Conservation (phyloP, 202 grass and related monocot genomes). For the Carex sylvatica region DNA sequence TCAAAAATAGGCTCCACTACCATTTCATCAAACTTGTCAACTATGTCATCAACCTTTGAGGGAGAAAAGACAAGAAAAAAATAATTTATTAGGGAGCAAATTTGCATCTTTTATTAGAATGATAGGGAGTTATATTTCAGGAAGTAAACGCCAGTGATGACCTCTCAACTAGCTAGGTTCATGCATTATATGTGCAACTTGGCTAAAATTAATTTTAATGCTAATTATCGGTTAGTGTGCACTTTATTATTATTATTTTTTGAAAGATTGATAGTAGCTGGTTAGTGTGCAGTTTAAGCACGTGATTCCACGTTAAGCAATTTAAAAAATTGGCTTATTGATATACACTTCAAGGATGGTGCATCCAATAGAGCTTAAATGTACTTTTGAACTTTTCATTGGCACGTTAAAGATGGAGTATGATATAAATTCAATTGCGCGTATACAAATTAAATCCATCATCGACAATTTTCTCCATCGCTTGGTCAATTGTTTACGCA, state of each 20-base stretch:
- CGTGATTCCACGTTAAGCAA: neutral
- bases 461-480: neutral
- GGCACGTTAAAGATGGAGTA: neutral
- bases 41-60: conserved; percentile 23
- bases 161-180: neutral
- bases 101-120: neutral
- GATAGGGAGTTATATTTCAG: neutral
- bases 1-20: conserved; percentile 28
- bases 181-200: neutral
- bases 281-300: neutral
- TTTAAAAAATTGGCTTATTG: neutral
- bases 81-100: neutral
- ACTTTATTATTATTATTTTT: neutral
- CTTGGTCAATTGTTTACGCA: neutral
- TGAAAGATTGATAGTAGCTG: too few species aligned
- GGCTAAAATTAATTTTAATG: neutral
- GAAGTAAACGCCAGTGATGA: neutral
- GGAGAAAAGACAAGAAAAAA: neutral
- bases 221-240: neutral
- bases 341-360: neutral
- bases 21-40: conserved; percentile 29
- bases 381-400: neutral
- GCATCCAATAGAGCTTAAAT: neutral
- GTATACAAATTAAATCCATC: neutral
- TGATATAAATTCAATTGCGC: neutral